Base-by-base conservation (phyloP, 352 stramenopile genomes). In the Globisporangium spiculum region DNA sequence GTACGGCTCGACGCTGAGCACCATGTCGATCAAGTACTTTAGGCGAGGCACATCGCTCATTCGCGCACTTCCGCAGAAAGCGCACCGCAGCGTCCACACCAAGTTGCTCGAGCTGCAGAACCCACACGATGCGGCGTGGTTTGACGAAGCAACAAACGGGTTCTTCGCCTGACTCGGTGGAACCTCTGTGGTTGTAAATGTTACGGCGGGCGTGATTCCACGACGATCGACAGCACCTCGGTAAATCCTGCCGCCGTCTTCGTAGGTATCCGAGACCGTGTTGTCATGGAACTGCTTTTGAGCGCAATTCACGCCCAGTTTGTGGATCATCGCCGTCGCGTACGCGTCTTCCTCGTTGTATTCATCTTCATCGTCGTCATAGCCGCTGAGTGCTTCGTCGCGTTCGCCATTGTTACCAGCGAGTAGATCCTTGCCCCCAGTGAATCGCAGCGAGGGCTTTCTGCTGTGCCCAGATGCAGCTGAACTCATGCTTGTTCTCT, bases 21-120 rank as follows among this genome's bases (percentile, higher is more conserved):
- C 83, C 83, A 89, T 94, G 38, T 92, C 81, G 53, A 93, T 82
- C 18, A 94, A 63, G 50, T 94, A 92, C 46, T 91, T 90, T 38
- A 95, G 70, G 27, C 85, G 70, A 8, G 87, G 85, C 2, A 82
- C 83, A 41, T 92, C 83, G 24, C 84, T 89, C 75, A 92, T 91
- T 26, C 87, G 83, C 8, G 78, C 68, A 54, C 76, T 93, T 0
- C 83, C 83, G 53, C 86, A 94, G 63, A 93, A 94, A 2, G 78
- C 79, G 65, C 87, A 93, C 10, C 78, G 78, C 5, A 93, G 68
- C 1, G 81, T 68, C 83, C 87, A 94, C 4, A 81, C 20, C 12
- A 93, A 68, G 59, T 95, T 93, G 20, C 74, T 89, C 1, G 80
- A 86, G 67, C 74, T 88, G 64, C 87, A 93, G 60, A 95, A 92